Percentiles rank a stretch among this genome's conserved stretches.
phyloP scores from a whole-genome alignment of 768 basidiomycete species.

The Kwoniella mangroviensis region DNA sequence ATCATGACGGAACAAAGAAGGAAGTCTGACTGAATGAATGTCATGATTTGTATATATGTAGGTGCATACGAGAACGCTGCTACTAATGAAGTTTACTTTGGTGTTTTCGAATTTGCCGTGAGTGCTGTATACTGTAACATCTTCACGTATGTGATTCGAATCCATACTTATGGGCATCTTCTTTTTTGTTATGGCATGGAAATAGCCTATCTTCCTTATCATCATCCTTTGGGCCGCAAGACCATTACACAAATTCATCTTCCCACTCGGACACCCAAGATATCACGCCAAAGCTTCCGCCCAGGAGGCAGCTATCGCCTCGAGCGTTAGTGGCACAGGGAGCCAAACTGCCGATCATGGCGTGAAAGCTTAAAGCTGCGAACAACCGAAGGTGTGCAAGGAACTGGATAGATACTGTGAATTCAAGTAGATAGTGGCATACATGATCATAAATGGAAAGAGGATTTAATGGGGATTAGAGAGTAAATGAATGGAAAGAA shows the following conservation, averaged over 20 bases:
- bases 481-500: too few relatives aligned
- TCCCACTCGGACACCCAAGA: constrained; percentile 42
- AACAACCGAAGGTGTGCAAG: too few relatives aligned
- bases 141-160: not conserved
- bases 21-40: not conserved
- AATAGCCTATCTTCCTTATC: constrained; percentile 42
- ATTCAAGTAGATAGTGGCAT: too few relatives aligned
- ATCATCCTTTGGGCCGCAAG: constrained; percentile 38
- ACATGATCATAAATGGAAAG: too few relatives aligned
- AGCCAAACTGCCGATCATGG: not conserved
- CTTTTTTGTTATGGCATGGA: not conserved
- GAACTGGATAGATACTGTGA: too few relatives aligned
- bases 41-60: not conserved
- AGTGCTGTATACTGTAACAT: constrained; percentile 10
- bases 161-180: not conserved
- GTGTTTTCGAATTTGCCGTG: constrained; percentile 38
- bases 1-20: not conserved
- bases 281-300: not conserved
- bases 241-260: constrained; percentile 43
- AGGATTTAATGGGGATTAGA: too few relatives aligned
- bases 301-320: not conserved
- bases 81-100: constrained; percentile 40
- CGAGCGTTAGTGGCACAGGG: not conserved
- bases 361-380: not conserved
- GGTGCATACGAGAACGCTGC: constrained; percentile 34